Evolutionary conservation across 306 rosid genomes (phyloP).

Genomic region (Canavalia ensiformis): DNA sequence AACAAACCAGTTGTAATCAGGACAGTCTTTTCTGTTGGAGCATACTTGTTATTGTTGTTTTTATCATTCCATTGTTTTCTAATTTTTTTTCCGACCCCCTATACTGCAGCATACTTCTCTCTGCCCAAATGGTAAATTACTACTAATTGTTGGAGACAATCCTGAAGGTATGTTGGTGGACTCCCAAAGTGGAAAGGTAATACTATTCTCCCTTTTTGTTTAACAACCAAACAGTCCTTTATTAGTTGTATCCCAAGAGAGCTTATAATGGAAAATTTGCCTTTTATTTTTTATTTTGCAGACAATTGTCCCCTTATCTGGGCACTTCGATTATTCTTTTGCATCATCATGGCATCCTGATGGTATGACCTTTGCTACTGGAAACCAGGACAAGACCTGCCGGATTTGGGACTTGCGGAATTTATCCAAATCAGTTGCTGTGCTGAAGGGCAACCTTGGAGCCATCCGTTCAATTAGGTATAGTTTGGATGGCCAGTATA

Average conservation of each 20-base stretch:
- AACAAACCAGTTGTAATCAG: constrained; percentile 10
- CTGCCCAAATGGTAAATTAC: constrained; percentile 77
- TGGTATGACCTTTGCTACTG: constrained; percentile 80
- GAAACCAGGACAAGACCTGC: constrained; percentile 92
- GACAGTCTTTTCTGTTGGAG: constrained; percentile 24
- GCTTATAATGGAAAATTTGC: not conserved
- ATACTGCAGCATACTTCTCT: constrained; percentile 75
- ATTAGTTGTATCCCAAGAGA: constrained; percentile 14
- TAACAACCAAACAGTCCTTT: constrained; percentile 23
- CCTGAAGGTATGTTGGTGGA: constrained; percentile 81
- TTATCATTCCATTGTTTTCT: constrained; percentile 10
- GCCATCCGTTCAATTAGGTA: constrained; percentile 79
- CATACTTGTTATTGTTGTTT: not conserved
- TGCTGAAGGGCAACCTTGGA: constrained; percentile 82
- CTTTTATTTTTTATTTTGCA: constrained; percentile 45
- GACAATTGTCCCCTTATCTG: constrained; percentile 60
- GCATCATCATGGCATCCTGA: constrained; percentile 89
- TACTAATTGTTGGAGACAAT: constrained; percentile 79
- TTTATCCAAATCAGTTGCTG: constrained; percentile 74
- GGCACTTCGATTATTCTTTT: constrained; percentile 86
- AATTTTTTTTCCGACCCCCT: not conserved
- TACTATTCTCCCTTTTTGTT: constrained; percentile 2
- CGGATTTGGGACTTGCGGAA: constrained; percentile 84
- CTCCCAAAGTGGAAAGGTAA: constrained; percentile 87
- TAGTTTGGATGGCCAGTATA: constrained; percentile 71